A percentile compares a stretch with the other conserved stretches of the same genome.
Conservation (phyloP, 2,329 filamentous ascomycete genomes). For the Bipolaris bicolor region DNA sequence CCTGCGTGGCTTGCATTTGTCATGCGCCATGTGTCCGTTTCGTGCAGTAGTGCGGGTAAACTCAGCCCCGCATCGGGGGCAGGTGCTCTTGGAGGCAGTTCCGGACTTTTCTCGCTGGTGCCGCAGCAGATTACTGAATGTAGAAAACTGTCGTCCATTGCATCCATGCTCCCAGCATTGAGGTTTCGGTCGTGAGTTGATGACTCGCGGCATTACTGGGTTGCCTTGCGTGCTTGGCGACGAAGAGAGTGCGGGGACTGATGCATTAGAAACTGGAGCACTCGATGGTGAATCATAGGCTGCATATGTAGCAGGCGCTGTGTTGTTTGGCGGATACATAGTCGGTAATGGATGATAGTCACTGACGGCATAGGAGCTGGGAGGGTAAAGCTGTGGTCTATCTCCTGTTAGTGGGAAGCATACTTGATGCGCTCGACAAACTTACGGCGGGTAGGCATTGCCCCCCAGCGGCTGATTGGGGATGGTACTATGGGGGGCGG, state of each 20-base stretch:
- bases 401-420: conserved; percentile 13
- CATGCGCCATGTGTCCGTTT: conserved; percentile 84
- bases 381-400: conserved; percentile 43
- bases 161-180: conserved; percentile 98
- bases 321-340: conserved; percentile 46
- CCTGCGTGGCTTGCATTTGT: conserved; percentile 85
- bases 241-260: conserved; percentile 35
- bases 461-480: conserved; percentile 37
- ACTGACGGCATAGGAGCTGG: conserved; percentile 42
- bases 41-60: conserved; percentile 88
- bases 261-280: conserved; percentile 25
- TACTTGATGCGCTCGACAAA: conserved; percentile 5
- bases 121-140: conserved; percentile 90
- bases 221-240: conserved; percentile 34
- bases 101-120: conserved; percentile 96
- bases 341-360: conserved; percentile 45
- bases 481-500: conserved; percentile 39
- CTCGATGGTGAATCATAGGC: conserved; percentile 39
- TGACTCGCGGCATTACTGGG: conserved; percentile 59
- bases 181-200: conserved; percentile 84
- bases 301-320: conserved; percentile 40
- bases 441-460: conserved; percentile 46
- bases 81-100: conserved; percentile 84
- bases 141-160: conserved; percentile 93
- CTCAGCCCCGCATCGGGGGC: conserved; percentile 88